A percentile compares a stretch with the other conserved stretches of the same genome.
Conservation (phyloP, 2,329 filamentous ascomycete genomes). For the Dryadomyces quercus-mongolicae region DNA sequence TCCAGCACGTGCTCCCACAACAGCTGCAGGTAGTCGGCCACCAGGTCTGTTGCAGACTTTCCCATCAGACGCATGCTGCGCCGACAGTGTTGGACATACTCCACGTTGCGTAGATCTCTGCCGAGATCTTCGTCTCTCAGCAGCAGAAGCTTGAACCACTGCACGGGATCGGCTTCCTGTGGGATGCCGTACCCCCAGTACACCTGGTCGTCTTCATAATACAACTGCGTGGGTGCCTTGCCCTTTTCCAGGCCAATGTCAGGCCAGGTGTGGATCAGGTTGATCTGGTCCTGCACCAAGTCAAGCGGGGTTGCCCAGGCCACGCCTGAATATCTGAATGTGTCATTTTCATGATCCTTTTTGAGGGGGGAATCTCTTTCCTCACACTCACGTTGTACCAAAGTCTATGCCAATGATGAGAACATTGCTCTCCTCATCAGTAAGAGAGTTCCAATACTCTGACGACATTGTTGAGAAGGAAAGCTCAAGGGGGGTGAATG, state of each 20-base stretch:
- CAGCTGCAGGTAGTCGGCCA: slow-evolving; percentile 20
- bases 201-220: slow-evolving; percentile 6
- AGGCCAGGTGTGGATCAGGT: slow-evolving; percentile 8
- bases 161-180: slow-evolving; percentile 6
- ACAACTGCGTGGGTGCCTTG: slow-evolving; percentile 10
- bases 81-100: slow-evolving; percentile 3
- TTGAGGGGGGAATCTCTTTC: background rate
- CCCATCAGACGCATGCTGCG: slow-evolving; percentile 4
- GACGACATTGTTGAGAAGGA: no score
- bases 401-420: slow-evolving; percentile 10
- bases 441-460: slow-evolving; percentile 4
- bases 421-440: slow-evolving; percentile 6
- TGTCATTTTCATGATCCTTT: background rate
- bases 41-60: slow-evolving; percentile 15
- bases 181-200: slow-evolving; percentile 10
- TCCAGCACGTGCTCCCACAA: slow-evolving; percentile 21
- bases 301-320: slow-evolving; percentile 9
- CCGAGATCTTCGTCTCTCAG: slow-evolving; percentile 6
- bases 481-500: no score
- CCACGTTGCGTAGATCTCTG: slow-evolving; percentile 4
- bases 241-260: slow-evolving; percentile 13
- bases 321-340: slow-evolving; percentile 5
- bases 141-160: slow-evolving; percentile 12
- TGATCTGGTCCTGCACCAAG: slow-evolving; percentile 6
- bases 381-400: slow-evolving; percentile 7